Base-by-base conservation (phyloP, 805 yeast genomes). In the Schwanniomyces sp. region DNA sequence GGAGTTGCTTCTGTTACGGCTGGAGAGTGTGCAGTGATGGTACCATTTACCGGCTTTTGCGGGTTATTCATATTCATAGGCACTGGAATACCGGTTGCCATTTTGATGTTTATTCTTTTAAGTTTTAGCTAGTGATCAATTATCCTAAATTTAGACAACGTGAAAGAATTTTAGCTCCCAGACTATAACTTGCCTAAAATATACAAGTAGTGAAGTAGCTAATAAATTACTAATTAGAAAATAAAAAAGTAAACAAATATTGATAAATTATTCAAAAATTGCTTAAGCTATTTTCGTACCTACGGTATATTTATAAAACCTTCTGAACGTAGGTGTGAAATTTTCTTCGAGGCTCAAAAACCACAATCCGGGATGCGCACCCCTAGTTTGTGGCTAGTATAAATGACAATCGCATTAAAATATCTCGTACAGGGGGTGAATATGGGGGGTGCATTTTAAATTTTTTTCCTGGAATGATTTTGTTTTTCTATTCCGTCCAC, bases 11-110 rank as follows among this genome's bases (percentile, higher is more conserved):
- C 51, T 25, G 38, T 43, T 48, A 39, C 54, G 41, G 50, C 45
- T 41, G 38, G 56, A 3, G 51, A 32, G 17, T 45, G 54, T 4
- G 48, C 52, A 3, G 57, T 48, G 30, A 51, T 50, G 0, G 48
- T 26, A 4, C 54, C 57, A 32, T 51, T 53, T 37, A 39, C 55
- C 42, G 42, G 57, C 34, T 49, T 57, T 41, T 46, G 52, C 47
- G 32, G 34, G 38, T 26, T 42, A 45, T 39, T 47, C 44, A 49
- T 49, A 46, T 55, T 51, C 55, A 58, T 53, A 45, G 55, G 61
- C 12, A 58, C 60, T 16, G 63, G 64, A 36, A 58, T 45, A 34
- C 59, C 54, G 25, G 56, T 47, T 26, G 57, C 41, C 41, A 39
- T 39, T 9, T 26, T 14, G 21, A 8, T 25, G 24, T 25, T 14